Conservation (phyloP, 1,139 yeast species). For the Fermentozyma sake region DNA sequence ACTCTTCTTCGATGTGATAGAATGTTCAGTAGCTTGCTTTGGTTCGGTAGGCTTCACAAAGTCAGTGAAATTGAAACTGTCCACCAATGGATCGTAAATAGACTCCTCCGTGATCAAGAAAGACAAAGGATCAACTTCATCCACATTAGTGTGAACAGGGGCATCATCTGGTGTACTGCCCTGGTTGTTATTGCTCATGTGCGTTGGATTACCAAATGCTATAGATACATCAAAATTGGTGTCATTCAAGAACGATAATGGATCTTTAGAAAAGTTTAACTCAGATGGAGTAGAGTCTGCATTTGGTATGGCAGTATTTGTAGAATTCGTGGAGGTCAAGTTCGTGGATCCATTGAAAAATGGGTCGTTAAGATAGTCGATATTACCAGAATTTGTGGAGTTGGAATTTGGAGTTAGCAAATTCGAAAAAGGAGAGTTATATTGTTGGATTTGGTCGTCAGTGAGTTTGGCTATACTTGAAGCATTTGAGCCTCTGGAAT, state of each 20-base stretch:
- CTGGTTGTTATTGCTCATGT: constrained; percentile 3
- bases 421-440: constrained; percentile 18
- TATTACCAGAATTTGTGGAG: constrained; percentile 1
- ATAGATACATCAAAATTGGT: constrained; percentile 47
- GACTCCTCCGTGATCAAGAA: constrained; percentile 58
- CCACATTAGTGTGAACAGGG: constrained; percentile 1
- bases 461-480: constrained; percentile 3
- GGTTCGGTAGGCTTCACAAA: constrained; percentile 24
- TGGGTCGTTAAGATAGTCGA: constrained; percentile 24
- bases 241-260: constrained; percentile 44
- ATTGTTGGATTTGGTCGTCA: constrained; percentile 6
- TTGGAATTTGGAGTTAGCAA: constrained; percentile 14
- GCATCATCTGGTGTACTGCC: constrained; percentile 2
- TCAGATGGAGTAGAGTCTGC: constrained; percentile 3
- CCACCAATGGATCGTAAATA: constrained; percentile 57
- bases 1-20: not conserved
- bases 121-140: constrained; percentile 30
- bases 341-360: constrained; percentile 21
- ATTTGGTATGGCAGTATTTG: too few relatives aligned
- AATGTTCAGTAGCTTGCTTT: not conserved
- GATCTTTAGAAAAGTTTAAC: constrained; percentile 20
- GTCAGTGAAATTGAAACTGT: constrained; percentile 34
- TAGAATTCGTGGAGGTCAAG: too few relatives aligned
- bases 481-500: constrained; percentile 9
- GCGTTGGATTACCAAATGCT: constrained; percentile 41